A percentile compares a stretch with the other conserved stretches of the same genome.
phyloP scores from a whole-genome alignment of 441 rosid genomes.

The Viola pubescens region DNA sequence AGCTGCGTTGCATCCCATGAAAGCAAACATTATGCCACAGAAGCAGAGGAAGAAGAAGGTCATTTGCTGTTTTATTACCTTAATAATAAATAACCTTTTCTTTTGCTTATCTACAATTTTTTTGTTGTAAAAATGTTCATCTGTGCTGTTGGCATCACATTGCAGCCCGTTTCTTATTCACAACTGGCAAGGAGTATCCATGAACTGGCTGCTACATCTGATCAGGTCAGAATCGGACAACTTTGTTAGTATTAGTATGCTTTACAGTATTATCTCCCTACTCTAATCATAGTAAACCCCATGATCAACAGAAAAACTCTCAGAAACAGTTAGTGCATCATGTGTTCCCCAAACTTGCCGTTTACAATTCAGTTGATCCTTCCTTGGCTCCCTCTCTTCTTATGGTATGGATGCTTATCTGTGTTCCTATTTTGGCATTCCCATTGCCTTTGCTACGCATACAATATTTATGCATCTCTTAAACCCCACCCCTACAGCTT shows the following conservation, averaged over 20 bases:
- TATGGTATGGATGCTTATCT: constrained; percentile 50
- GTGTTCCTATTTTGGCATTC: constrained; percentile 5
- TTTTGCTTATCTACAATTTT: not conserved
- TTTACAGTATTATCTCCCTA: not conserved
- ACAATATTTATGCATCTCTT: not conserved
- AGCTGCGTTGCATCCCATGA: constrained; percentile 73
- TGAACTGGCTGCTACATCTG: constrained; percentile 90
- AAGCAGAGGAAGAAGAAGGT: constrained; percentile 53
- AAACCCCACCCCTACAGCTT: constrained; percentile 47
- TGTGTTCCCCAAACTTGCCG: constrained; percentile 97
- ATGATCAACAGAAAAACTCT: constrained; percentile 66
- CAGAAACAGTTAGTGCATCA: constrained; percentile 88
- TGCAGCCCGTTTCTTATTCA: constrained; percentile 92
- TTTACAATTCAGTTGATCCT: constrained; percentile 97
- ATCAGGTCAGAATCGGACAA: constrained; percentile 50
- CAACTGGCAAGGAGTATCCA: constrained; percentile 99
- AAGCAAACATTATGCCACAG: constrained; percentile 68
- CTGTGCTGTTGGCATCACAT: constrained; percentile 1
- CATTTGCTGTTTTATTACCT: not conserved
- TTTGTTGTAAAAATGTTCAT: no score
- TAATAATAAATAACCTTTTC: not conserved
- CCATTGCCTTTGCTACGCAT: not conserved
- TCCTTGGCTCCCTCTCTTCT: constrained; percentile 99
- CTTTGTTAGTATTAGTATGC: not conserved
- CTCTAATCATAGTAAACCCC: constrained; percentile 2